A percentile compares a stretch with the other conserved stretches of the same genome.
These are phyloP conservation scores for Venturia oleaginea DNA, from an alignment of 2,329 filamentous ascomycete genomes.

Conservation along the genomic window DNA sequence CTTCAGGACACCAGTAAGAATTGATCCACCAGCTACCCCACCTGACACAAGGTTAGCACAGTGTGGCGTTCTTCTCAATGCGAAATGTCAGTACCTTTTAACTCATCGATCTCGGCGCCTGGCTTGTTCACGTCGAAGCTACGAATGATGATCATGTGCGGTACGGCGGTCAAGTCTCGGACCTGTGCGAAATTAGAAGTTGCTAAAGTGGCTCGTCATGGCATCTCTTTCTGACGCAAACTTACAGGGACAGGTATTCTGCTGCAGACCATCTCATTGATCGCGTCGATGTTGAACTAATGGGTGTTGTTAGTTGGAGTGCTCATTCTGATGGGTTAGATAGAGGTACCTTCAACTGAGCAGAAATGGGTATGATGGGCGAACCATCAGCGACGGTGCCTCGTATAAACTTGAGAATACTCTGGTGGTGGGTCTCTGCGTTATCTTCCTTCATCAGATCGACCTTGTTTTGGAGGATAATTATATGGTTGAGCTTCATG, in stretches of 20 bases:
- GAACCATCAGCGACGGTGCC: constrained; percentile 93
- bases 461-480: constrained; percentile 99
- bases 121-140: constrained; percentile 99
- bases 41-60: constrained; percentile 28
- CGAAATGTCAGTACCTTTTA: constrained; percentile 53
- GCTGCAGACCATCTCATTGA: constrained; percentile 92
- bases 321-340: constrained; percentile 30
- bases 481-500: constrained; percentile 99
- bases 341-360: constrained; percentile 70
- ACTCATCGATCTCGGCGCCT: constrained; percentile 93
- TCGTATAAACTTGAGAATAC: constrained; percentile 95
- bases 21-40: constrained; percentile 94
- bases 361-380: constrained; percentile 92
- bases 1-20: constrained; percentile 93
- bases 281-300: constrained; percentile 90
- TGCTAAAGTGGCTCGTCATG: constrained; percentile 27
- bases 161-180: constrained; percentile 82
- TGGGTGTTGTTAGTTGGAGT: constrained; percentile 58
- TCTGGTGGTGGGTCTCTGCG: constrained; percentile 88
- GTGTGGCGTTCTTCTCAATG: not conserved
- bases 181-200: not conserved
- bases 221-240: constrained; percentile 31
- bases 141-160: constrained; percentile 98
- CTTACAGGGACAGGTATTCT: constrained; percentile 81
- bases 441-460: constrained; percentile 96